Conservation (phyloP, 257 asterid genomes). For the Handroanthus guayacan region DNA sequence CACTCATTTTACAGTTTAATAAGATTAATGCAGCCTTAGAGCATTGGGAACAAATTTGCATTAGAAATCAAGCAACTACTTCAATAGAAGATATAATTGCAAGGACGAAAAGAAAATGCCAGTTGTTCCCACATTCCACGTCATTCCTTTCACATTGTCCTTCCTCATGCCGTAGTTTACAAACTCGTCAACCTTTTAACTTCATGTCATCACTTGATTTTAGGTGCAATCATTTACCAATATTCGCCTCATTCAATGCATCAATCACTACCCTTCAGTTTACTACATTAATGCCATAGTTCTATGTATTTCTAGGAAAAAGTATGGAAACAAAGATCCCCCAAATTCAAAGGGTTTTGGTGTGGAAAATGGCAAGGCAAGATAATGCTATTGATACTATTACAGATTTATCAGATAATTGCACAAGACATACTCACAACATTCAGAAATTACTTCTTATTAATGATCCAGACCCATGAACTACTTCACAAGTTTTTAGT, state of each 20-base stretch:
- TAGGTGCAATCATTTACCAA: not conserved
- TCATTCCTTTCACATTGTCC: slow-evolving; percentile 1
- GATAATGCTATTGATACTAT: not conserved
- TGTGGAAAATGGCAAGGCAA: slow-evolving; percentile 10
- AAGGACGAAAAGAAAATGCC: not conserved
- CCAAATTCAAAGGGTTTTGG: not conserved
- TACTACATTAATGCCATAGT: not conserved
- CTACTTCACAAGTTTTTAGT: not conserved
- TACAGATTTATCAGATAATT: slow-evolving; percentile 12
- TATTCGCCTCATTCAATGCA: not conserved
- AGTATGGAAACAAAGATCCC: not conserved
- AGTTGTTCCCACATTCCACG: slow-evolving; percentile 1
- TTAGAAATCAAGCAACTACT: not conserved
- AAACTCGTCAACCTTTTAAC: slow-evolving; percentile 13
- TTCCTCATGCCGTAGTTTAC: not conserved
- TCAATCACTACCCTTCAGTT: not conserved
- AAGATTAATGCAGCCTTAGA: slow-evolving; percentile 1
- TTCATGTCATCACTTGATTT: not conserved
- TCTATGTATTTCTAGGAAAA: not conserved
- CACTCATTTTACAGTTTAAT: slow-evolving; percentile 6
- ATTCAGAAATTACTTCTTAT: not conserved
- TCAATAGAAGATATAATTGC: not conserved
- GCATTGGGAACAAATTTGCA: not conserved
- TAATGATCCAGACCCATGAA: slow-evolving; percentile 5
- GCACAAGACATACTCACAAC: slow-evolving; percentile 15